Conservation (phyloP, 75 land plant species). For the Gnetum montanum region DNA sequence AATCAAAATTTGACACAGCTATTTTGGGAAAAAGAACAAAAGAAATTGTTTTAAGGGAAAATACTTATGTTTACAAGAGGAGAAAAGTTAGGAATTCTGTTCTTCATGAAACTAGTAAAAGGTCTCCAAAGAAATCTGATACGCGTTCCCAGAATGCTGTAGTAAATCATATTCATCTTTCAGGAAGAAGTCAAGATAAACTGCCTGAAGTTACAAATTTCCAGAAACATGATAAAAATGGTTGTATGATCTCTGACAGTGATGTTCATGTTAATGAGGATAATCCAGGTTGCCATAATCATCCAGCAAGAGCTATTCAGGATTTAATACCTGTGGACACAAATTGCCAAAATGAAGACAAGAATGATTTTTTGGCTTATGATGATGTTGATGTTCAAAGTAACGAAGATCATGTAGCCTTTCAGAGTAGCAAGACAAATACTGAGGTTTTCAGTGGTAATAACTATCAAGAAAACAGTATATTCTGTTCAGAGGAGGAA, state of each 20-base stretch:
- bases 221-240: not conserved
- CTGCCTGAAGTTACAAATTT: not conserved
- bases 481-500: not conserved
- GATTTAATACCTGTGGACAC: no score
- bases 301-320: no score
- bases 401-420: no score
- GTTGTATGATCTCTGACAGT: not conserved
- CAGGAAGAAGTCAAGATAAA: not conserved
- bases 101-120: not conserved
- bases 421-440: constrained; percentile 1
- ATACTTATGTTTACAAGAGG: constrained; percentile 3
- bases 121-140: not conserved
- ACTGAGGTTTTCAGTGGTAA: not conserved
- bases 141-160: not conserved
- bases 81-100: constrained; percentile 3
- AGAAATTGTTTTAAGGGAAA: not conserved
- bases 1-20: not conserved
- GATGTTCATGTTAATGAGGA: no score
- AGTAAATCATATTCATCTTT: not conserved
- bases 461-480: not conserved
- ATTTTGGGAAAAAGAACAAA: not conserved
- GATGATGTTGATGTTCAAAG: no score
- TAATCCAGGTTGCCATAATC: no score
- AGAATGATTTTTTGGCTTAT: not conserved
- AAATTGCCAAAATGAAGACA: not conserved